Evolutionary conservation across 371 early-diverging fungal genomes (phyloP), one percentile per base, ranked within the genome.

Genomic region (Mucor racemosus): DNA sequence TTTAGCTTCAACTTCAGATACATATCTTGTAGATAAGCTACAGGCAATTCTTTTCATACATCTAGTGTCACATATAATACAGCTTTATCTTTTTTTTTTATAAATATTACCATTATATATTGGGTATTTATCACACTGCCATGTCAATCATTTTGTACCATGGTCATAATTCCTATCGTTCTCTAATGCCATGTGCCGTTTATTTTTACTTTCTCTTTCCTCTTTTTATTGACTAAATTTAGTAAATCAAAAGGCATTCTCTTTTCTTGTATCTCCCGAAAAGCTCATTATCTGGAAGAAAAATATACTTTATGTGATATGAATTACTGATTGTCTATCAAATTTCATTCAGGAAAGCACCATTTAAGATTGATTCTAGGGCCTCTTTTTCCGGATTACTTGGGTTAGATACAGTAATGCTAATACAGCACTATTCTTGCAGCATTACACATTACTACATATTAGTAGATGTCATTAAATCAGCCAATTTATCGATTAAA

Each of bases 81-180:
- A 19, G 46, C 46, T 46, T 46, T 46, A 46, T 46, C 46, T 9
- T 4, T 46, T 7, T 46, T 46, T 46, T 19, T 19, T 46, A 19
- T 10, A 46, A 26, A 26, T 26, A 26, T 26, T 26, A 26, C 26
- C n/a, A n/a, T n/a, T n/a, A n/a, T n/a, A n/a, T n/a, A n/a, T n/a
- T n/a, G n/a, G 26, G 26, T 26, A 26, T 26, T 26, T 26, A n/a
- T n/a, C 3, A 3, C 26, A 26, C 26, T 46, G 21, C 46, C 46
- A 19, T 46, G 46, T 46, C 46, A 46, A 19, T 46, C 46, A 19
- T 46, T 19, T 46, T 46, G 46, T 46, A 46, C 46, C 46, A 46
- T 46, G 19, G 26, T 7, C 4, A 19, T 44, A 17, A 19, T 46
- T 42, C 19, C 46, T 46, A 46, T 46, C 46, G 8, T 46, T 46